These are phyloP conservation scores for Myxozyma vanderwaltii DNA, from an alignment of 805 yeast genomes.

Conservation along the genomic window DNA sequence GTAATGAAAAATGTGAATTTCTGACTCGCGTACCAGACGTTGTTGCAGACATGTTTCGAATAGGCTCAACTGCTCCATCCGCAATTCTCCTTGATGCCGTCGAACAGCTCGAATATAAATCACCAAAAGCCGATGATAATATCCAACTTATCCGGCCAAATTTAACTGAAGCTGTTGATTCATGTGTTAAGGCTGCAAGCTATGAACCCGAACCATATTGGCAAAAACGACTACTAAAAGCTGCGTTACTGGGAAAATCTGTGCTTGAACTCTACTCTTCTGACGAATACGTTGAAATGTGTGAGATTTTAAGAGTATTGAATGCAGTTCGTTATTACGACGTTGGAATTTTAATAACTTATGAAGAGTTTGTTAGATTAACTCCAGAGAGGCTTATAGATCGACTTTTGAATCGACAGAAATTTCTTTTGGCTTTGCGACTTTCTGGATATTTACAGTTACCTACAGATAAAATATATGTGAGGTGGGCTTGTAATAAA, in stretches of 20 bases:
- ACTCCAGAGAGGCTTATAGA: slow-evolving; percentile 61
- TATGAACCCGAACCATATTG: slow-evolving; percentile 75
- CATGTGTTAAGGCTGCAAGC: slow-evolving; percentile 71
- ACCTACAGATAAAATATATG: slow-evolving; percentile 58
- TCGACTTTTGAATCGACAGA: slow-evolving; percentile 59
- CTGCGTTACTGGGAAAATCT: slow-evolving; percentile 85
- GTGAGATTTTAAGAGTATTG: slow-evolving; percentile 64
- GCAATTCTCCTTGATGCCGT: slow-evolving; percentile 81
- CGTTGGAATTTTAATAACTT: slow-evolving; percentile 70
- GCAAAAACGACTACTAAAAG: slow-evolving; percentile 78
- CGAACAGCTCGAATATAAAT: slow-evolving; percentile 61
- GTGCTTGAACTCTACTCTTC: slow-evolving; percentile 57
- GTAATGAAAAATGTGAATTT: slow-evolving; percentile 59
- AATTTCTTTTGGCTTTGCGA: slow-evolving; percentile 64
- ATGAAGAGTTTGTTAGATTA: slow-evolving; percentile 52
- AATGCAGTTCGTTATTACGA: slow-evolving; percentile 67
- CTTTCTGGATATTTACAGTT: slow-evolving; percentile 55
- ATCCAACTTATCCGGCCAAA: slow-evolving; percentile 57
- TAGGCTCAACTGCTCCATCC: slow-evolving; percentile 83
- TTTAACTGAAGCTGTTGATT: slow-evolving; percentile 62
- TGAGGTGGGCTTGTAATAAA: slow-evolving; percentile 79
- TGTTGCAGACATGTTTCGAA: slow-evolving; percentile 65
- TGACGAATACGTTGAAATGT: slow-evolving; percentile 60
- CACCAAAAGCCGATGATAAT: slow-evolving; percentile 82
- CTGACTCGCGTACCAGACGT: slow-evolving; percentile 61